Evolutionary conservation across 257 asterid genomes (phyloP), one percentile per base, ranked within the genome.

Genomic region (Plantago elongata): DNA sequence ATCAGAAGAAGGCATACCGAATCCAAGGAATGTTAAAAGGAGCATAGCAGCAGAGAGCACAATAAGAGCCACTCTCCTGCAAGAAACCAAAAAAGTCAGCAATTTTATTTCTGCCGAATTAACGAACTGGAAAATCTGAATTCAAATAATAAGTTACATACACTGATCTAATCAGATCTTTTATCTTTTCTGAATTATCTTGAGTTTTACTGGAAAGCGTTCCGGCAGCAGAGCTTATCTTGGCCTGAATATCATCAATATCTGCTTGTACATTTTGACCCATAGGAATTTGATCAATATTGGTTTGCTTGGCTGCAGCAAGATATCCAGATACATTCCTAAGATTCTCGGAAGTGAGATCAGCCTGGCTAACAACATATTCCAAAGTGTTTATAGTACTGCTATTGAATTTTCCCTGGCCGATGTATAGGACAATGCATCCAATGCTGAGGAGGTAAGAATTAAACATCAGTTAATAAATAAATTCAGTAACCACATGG

Each of bases 61-160:
- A 69, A 92, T 92, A 49, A 92, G 95, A 61, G 93, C 90, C 82
- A 86, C 65, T 76, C 95, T 77, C 95, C 98, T 90, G 89, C 82
- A 85, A 65, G 64, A 70, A 50, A 7, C 45, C 7, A 34, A 34
- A 34, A 13, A 42, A 7, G 47, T 11, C 40, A 17, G n/a, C 70
- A 42, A 30, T 52, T 70, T 48, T 50, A 15, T 76, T 47, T 62
- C 18, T 6, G 57, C 51, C 16, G 40, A 62, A 55, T 29, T 9
- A 44, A 45, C 13, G 14, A 65, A 13, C 47, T 47, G 16, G 52
- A 22, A n/a, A 12, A 47, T 3, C 55, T 51, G 18, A 14, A 47
- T 8, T 46, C 44, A 13, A 10, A 48, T 27, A 9, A 18, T 50
- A 13, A 7, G 43, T 65, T 34, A 77, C 89, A 70, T 64, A 90